Evolutionary conservation across 805 yeast species (phyloP).

Genomic region (Dipodascus geniculatus): DNA sequence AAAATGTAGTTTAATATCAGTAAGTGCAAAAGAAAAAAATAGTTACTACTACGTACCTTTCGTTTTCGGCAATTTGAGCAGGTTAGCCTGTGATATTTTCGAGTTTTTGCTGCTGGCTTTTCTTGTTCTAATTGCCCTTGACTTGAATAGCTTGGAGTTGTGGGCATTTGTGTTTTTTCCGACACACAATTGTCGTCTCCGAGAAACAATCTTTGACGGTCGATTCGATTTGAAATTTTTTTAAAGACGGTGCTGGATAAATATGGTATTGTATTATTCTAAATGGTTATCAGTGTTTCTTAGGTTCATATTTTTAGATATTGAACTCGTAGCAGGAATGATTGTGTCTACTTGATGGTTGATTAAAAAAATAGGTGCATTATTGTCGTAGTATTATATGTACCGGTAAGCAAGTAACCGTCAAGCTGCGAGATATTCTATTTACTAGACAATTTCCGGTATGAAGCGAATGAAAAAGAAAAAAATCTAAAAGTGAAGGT

Average conservation of each 20-base stretch:
- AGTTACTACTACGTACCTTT: constrained; percentile 12
- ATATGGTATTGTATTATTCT: not conserved
- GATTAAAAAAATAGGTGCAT: not conserved
- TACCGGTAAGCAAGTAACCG: no score
- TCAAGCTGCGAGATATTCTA: no score
- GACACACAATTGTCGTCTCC: not conserved
- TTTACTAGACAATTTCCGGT: no score
- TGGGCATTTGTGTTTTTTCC: not conserved
- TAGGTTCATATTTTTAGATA: not conserved
- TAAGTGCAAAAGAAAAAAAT: no score
- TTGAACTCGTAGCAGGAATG: not conserved
- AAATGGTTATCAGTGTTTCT: not conserved
- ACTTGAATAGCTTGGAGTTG: not conserved
- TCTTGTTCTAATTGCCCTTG: not conserved
- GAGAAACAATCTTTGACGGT: not conserved
- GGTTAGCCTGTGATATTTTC: constrained; percentile 13
- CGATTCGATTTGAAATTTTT: not conserved
- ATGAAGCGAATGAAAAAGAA: not conserved
- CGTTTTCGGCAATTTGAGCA: constrained; percentile 15
- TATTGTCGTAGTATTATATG: not conserved
- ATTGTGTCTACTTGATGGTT: not conserved
- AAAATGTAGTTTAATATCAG: not conserved
- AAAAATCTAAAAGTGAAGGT: not conserved
- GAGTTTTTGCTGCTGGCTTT: not conserved
- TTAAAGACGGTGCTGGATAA: not conserved